These are phyloP conservation scores for Hypomontagnella submonticulosa DNA, from an alignment of 495 filamentous ascomycete genomes.

Conservation along the genomic window DNA sequence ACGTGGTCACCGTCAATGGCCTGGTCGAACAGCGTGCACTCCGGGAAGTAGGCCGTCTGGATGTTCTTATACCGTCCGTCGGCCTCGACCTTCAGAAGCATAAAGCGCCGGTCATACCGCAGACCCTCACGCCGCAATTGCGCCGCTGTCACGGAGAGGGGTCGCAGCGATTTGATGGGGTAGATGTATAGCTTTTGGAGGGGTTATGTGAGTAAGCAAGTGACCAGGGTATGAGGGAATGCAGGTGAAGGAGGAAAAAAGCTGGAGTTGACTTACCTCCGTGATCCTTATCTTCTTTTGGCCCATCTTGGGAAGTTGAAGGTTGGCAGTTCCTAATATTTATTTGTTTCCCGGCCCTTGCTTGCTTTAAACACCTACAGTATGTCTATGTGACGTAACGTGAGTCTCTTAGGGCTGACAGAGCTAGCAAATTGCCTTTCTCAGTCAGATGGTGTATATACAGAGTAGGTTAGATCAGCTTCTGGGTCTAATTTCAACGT, in stretches of 20 bases:
- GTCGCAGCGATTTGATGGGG: constrained; percentile 87
- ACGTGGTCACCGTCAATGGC: constrained; percentile 60
- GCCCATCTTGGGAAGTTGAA: constrained; percentile 17
- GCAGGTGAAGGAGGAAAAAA: background rate
- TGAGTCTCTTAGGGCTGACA: background rate
- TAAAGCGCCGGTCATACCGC: constrained; percentile 79
- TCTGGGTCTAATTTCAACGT: too few species aligned
- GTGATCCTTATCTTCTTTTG: constrained; percentile 41
- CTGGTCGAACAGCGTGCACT: constrained; percentile 76
- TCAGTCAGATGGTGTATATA: background rate
- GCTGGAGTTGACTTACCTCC: constrained; percentile 28
- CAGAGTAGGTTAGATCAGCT: background rate
- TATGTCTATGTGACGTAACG: background rate
- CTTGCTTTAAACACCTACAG: too few species aligned
- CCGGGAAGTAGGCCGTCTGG: constrained; percentile 70
- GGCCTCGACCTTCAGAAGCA: constrained; percentile 70
- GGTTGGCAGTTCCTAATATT: background rate
- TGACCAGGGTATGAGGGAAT: background rate
- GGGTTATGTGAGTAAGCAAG: constrained; percentile 20
- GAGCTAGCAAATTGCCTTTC: background rate
- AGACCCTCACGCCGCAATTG: constrained; percentile 74
- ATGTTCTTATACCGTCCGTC: constrained; percentile 67
- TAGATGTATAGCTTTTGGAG: constrained; percentile 78
- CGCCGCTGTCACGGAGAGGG: constrained; percentile 66
- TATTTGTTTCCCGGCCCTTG: background rate